A percentile compares a stretch with the other conserved stretches of the same genome.
phyloP scores from a whole-genome alignment of 176 grass and related monocot genomes.

The Calamus simplicifolius region DNA sequence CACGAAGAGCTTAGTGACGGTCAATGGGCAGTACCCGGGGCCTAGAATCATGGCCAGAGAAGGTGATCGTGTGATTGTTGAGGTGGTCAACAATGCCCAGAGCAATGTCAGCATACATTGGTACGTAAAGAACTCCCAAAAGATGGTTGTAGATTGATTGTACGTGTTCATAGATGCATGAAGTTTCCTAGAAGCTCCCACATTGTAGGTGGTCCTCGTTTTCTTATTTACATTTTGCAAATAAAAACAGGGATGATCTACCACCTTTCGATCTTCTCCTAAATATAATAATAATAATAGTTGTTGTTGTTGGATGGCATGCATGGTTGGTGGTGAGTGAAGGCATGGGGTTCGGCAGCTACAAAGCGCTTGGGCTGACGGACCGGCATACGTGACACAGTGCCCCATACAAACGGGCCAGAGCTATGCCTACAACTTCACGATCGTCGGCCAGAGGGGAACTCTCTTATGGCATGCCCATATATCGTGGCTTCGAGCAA shows the following conservation, averaged over 20 bases:
- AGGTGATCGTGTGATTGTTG: constrained; percentile 3
- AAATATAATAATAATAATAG: not conserved
- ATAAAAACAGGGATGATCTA: too few species aligned
- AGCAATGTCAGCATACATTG: constrained; percentile 10
- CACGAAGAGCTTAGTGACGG: constrained; percentile 17
- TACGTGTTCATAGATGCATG: too few species aligned
- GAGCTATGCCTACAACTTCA: constrained; percentile 17
- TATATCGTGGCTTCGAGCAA: constrained; percentile 6
- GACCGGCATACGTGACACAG: constrained; percentile 3
- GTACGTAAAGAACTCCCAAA: not conserved
- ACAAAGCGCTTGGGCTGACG: not conserved
- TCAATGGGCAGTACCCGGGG: constrained; percentile 17
- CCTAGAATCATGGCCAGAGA: constrained; percentile 11
- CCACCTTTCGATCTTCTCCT: too few species aligned
- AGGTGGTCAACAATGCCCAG: constrained; percentile 5
- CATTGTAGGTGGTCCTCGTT: too few species aligned
- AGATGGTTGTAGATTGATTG: too few species aligned
- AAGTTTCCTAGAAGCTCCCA: too few species aligned
- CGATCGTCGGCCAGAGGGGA: not conserved
- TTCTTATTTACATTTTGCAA: too few species aligned
- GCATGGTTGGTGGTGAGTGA: too few species aligned
- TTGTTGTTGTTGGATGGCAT: too few species aligned
- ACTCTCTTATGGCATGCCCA: constrained; percentile 15
- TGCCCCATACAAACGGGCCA: constrained; percentile 8
- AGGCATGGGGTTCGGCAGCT: constrained; percentile 8